Evolutionary conservation across 169 alveolate genomes (phyloP).

Genomic region (Babesia caballi): DNA sequence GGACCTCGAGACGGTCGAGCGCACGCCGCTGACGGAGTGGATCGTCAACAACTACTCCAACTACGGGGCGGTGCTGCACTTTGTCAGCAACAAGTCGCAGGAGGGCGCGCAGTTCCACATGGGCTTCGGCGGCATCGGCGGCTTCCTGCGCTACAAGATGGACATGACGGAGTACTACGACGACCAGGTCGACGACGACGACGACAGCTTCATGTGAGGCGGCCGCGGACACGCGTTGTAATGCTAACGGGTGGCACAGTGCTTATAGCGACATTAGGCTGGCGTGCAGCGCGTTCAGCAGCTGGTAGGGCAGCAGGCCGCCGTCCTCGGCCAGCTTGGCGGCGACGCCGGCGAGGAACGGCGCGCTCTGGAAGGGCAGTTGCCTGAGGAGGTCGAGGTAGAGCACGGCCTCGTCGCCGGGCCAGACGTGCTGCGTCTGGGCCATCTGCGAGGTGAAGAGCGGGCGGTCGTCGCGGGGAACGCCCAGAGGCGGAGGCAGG

Average conservation of each 20-base stretch:
- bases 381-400: conserved; percentile 9
- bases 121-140: conserved; percentile 99
- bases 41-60: conserved; percentile 91
- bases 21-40: conserved; percentile 95
- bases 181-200: conserved; percentile 64
- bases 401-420: conserved; percentile 18
- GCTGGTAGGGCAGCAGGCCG: conserved; percentile 11
- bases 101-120: conserved; percentile 98
- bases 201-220: conserved; percentile 59
- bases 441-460: conserved; percentile 37
- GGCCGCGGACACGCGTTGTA: background rate
- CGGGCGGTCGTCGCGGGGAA: conserved; percentile 10
- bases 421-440: conserved; percentile 53
- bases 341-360: background rate
- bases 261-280: conserved; percentile 2
- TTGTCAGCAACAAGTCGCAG: conserved; percentile 94
- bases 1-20: conserved; percentile 89
- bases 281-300: conserved; percentile 20
- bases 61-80: conserved; percentile 92
- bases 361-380: conserved; percentile 16
- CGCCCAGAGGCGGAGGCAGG: conserved; percentile 5
- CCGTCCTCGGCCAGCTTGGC: background rate
- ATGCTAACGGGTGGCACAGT: background rate
- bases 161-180: conserved; percentile 81
- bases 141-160: conserved; percentile 93